Evolutionary conservation across 2,329 filamentous ascomycete species (phyloP).

Genomic region (Botrytis tulipae): DNA sequence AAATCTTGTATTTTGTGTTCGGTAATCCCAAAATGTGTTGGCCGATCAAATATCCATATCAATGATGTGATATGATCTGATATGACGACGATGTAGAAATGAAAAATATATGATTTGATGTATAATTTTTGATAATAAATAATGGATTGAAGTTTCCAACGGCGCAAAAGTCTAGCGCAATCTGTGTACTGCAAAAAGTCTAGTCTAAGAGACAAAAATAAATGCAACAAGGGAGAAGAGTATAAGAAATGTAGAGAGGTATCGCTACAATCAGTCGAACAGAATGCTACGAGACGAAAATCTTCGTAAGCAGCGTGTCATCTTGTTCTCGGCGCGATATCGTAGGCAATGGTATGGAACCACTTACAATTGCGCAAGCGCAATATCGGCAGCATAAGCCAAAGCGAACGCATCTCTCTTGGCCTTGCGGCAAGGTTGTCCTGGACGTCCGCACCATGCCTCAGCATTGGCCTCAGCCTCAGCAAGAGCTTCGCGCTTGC

Average conservation of each 20-base stretch:
- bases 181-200: not conserved
- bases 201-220: not conserved
- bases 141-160: not conserved
- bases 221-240: not conserved
- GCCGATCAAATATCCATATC: not conserved
- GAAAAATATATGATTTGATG: not conserved
- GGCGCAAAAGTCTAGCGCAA: conserved; percentile 11
- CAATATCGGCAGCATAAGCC: conserved; percentile 25
- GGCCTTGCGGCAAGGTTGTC: conserved; percentile 29
- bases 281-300: not conserved
- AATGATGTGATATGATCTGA: not conserved
- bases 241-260: not conserved
- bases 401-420: conserved; percentile 24
- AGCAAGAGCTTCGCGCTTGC: conserved; percentile 27
- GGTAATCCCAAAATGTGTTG: not conserved
- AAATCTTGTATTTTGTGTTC: not conserved
- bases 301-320: not conserved
- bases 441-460: conserved; percentile 25
- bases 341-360: not conserved
- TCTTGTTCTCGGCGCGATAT: not conserved
- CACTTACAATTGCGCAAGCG: conserved; percentile 21
- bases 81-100: not conserved
- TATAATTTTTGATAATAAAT: not conserved
- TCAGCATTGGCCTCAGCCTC: conserved; percentile 24
- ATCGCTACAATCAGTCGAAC: not conserved